Evolutionary conservation across 768 basidiomycete species (phyloP), one percentile per base, ranked within the genome.

Genomic region (Lenzites betulinus): DNA sequence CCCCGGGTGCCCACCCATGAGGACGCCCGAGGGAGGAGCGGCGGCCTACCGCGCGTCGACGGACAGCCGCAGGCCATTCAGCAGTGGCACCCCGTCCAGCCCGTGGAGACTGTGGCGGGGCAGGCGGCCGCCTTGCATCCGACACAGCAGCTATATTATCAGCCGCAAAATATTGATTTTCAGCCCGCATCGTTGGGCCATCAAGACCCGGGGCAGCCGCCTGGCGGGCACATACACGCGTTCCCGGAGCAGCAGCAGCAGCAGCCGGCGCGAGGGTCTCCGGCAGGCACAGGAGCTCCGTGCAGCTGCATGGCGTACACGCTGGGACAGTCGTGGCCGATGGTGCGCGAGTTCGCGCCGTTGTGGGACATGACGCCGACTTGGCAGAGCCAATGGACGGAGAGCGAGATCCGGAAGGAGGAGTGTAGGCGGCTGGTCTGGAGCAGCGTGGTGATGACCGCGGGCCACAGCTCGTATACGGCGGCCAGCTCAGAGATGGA

Each of bases 351-450:
- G 54, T 76, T 83, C 67, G 79, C 82, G 0, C 88, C 87, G 2
- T 68, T 85, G 58, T 90, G 89, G 90, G 71, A 78, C 7, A 75
- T 78, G 55, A 85, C 88, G 6, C 83, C 88, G 0, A 85, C 82
- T 6, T 92, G 88, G 88, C 77, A 81, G 57, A 69, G 74, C 41
- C 70, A 76, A 11, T 86, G 61, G 60, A 49, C 60, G 33, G 66
- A 85, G 47, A 79, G 74, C 11, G 89, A 92, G 62, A 81, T 89
- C 60, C 75, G 81, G 43, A 87, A 83, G 71, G 90, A 93, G 69
- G 85, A 85, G 46, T 86, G 85, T 66, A 83, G 90, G 36, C 76
- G 90, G 38, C 71, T 91, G 23, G 88, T 87, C 62, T 92, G 90
- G 90, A 89, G 85, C 68, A 74, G 84, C 7, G 78, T 90, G 72